Conservation (phyloP, 202 grass and related monocot species). For the Schoenoplectus triqueter region DNA sequence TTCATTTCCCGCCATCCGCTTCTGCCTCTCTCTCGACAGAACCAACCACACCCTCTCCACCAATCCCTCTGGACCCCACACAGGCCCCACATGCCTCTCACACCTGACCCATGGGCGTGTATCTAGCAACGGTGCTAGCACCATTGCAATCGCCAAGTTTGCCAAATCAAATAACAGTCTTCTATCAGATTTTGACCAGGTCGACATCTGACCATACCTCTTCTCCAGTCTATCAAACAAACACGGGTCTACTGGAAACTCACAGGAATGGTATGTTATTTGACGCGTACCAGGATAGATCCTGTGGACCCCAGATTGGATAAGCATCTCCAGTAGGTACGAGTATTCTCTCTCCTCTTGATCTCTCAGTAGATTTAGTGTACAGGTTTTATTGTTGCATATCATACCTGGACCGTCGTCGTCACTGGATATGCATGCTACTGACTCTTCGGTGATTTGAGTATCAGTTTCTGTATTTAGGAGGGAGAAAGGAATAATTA, state of each 20-base stretch:
- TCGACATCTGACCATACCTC: slow-evolving; percentile 56
- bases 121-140: slow-evolving; percentile 65
- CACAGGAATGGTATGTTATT: slow-evolving; percentile 52
- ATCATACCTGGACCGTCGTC: slow-evolving; percentile 41
- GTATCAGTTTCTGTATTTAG: slow-evolving; percentile 33
- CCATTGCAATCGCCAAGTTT: slow-evolving; percentile 65
- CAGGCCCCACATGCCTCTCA: slow-evolving; percentile 34
- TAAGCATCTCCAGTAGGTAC: slow-evolving; percentile 86
- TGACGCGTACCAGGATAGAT: slow-evolving; percentile 49
- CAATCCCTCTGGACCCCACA: slow-evolving; percentile 76
- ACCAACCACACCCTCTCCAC: slow-evolving; percentile 88
- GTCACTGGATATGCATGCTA: slow-evolving; percentile 51
- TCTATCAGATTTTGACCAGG: slow-evolving; percentile 76
- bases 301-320: slow-evolving; percentile 71
- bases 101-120: slow-evolving; percentile 59
- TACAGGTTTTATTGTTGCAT: slow-evolving; percentile 44
- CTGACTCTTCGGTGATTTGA: slow-evolving; percentile 53
- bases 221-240: slow-evolving; percentile 78
- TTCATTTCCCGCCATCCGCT: slow-evolving; percentile 32
- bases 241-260: slow-evolving; percentile 56
- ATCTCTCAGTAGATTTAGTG: slow-evolving; percentile 68
- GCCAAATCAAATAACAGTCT: slow-evolving; percentile 78
- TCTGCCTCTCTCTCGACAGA: slow-evolving; percentile 49
- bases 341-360: slow-evolving; percentile 92
- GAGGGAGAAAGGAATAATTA: slow-evolving; percentile 34